A percentile compares a stretch with the other conserved stretches of the same genome.
phyloP scores from a whole-genome alignment of 768 basidiomycete genomes.

The Leccinum boreale region DNA sequence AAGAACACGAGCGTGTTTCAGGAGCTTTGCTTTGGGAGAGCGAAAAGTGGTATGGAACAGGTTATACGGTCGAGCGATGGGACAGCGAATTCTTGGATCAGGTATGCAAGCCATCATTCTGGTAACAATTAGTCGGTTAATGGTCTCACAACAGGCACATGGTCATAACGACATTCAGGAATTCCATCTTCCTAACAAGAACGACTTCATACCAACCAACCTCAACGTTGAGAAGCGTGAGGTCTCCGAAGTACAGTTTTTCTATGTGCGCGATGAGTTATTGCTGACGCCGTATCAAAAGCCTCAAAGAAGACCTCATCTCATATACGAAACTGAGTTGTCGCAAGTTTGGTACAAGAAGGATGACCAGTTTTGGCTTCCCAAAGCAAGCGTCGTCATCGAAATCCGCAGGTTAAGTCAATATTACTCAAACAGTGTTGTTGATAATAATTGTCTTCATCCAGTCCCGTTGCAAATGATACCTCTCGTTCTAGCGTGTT shows the following conservation, averaged over 20 bases:
- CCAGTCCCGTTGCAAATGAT: slow-evolving; percentile 54
- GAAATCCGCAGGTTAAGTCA: slow-evolving; percentile 64
- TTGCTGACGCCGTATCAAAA: slow-evolving; percentile 29
- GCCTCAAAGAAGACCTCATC: slow-evolving; percentile 71
- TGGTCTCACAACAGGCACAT: slow-evolving; percentile 46
- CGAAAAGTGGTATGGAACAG: slow-evolving; percentile 93
- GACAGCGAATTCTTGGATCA: slow-evolving; percentile 58
- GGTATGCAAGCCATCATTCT: slow-evolving; percentile 30
- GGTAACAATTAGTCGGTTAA: neutral
- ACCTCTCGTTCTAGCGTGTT: slow-evolving; percentile 71
- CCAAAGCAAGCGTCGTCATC: slow-evolving; percentile 76
- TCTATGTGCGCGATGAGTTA: neutral
- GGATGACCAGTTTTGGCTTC: slow-evolving; percentile 95
- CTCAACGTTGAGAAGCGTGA: slow-evolving; percentile 79
- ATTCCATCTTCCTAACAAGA: slow-evolving; percentile 77
- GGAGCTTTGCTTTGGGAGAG: slow-evolving; percentile 58
- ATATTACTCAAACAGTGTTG: neutral
- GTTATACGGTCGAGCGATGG: slow-evolving; percentile 73
- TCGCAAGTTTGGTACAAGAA: slow-evolving; percentile 94
- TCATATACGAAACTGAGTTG: slow-evolving; percentile 68
- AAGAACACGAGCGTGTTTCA: slow-evolving; percentile 52
- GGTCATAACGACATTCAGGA: slow-evolving; percentile 61
- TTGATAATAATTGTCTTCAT: neutral
- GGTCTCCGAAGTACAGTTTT: slow-evolving; percentile 50
- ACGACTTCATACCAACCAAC: slow-evolving; percentile 87